Base-by-base conservation (phyloP, 345 rosid genomes). In the Aquilaria sinensis region DNA sequence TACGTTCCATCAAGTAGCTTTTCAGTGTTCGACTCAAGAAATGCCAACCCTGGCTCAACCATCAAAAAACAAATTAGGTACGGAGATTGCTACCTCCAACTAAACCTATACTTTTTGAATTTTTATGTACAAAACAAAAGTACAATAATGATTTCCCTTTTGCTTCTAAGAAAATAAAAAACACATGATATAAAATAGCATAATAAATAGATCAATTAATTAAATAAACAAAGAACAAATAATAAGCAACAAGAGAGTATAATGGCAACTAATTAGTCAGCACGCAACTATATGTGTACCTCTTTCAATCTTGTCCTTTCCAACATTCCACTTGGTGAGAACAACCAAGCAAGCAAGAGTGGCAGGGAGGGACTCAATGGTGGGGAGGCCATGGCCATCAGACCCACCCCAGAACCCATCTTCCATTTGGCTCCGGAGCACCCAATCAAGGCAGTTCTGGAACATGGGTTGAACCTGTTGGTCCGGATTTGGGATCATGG, bases 391-490 rank as follows among this genome's bases (percentile, higher is more conserved):
- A 16, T 16, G 23, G 23, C 23, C 23, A 16, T 16, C 23, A 0
- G 23, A 16, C 23, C 23, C 23, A 0, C 23, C 23, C 23, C 23
- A 16, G 23, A 16, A 16, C 23, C 23, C 23, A 16, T 16, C 23
- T 16, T 16, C 23, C 23, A 16, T 16, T 16, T 16, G 23, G 23
- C 23, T 16, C 83, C 91, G 75, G 16, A 83, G 48, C 31, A 88
- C 77, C 91, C 96, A 88, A 33, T 78, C 77, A 69, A 88, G 65
- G 74, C 82, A 83, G 41, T 12, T 64, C 64, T 62, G 56, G 64
- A 88, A 88, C 89, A 85, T 74, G 57, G 89, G 91, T 50, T 16
- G 23, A 16, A 16, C 23, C 23, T 0, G 23, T 16, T 16, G 23
- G 23, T 16, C 23, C 23, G 23, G 23, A 16, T 16, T 0, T 16